phyloP scores from a whole-genome alignment of 179 eudicot species.

The Amaranthus tricolor region DNA sequence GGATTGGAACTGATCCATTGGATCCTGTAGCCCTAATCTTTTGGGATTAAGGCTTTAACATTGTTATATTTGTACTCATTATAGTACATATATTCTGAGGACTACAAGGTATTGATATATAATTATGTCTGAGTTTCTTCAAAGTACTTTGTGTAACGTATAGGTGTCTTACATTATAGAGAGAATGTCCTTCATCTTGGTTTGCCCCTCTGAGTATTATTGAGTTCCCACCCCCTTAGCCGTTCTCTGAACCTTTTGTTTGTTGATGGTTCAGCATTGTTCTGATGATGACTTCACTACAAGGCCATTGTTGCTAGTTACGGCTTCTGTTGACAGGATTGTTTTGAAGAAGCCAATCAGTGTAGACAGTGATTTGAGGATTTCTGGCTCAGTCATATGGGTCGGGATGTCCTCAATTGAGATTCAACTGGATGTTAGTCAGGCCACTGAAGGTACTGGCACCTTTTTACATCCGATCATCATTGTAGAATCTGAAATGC shows the following conservation, averaged over 20 bases:
- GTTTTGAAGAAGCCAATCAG: conserved; percentile 85
- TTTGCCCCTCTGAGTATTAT: not conserved
- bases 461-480: conserved; percentile 2
- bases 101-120: not conserved
- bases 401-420: conserved; percentile 94
- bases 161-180: not conserved
- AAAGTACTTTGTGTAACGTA: not conserved
- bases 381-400: conserved; percentile 92
- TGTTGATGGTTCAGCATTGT: conserved; percentile 66
- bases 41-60: too few relatives aligned
- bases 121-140: not conserved
- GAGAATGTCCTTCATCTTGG: not conserved
- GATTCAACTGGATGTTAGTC: conserved; percentile 83
- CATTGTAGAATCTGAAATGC: not conserved
- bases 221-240: not conserved
- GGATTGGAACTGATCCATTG: too few relatives aligned
- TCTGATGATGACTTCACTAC: conserved; percentile 85
- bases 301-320: conserved; percentile 82
- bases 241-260: not conserved
- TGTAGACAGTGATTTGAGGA: conserved; percentile 71
- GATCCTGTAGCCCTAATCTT: too few relatives aligned
- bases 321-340: conserved; percentile 96
- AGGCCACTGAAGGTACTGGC: conserved; percentile 46
- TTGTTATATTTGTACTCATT: not conserved
- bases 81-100: not conserved